phyloP scores from a whole-genome alignment of 2,329 filamentous ascomycete species.

The Ascocoryne sarcoides region DNA sequence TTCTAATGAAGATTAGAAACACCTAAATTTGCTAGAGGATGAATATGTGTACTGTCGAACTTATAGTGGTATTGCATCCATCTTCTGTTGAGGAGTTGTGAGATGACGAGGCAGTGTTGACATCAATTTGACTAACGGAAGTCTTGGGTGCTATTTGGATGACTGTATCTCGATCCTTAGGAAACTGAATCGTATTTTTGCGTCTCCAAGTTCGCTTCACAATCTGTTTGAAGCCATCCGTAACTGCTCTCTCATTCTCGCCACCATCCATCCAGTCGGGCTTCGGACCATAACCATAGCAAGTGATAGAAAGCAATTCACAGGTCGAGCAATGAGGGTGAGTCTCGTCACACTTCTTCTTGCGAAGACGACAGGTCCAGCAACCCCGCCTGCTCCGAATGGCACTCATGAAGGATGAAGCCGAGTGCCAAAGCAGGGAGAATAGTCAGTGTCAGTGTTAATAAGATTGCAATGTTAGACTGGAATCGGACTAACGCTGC shows the following conservation, averaged over 20 bases:
- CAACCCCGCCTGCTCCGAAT: slow-evolving; percentile 31
- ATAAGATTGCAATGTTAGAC: too few relatives aligned
- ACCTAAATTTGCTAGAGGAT: not conserved
- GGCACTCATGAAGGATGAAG: not conserved
- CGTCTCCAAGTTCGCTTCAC: slow-evolving; percentile 38
- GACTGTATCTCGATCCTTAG: slow-evolving; percentile 5
- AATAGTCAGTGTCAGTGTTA: too few relatives aligned
- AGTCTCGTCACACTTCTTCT: slow-evolving; percentile 59
- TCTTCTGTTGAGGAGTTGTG: not conserved
- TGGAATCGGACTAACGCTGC: too few relatives aligned
- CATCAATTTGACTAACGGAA: slow-evolving; percentile 1
- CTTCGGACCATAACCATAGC: slow-evolving; percentile 38
- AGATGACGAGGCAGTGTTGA: too few relatives aligned
- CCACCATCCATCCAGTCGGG: slow-evolving; percentile 30
- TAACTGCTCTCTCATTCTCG: slow-evolving; percentile 37
- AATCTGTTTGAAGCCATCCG: slow-evolving; percentile 45
- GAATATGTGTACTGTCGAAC: not conserved
- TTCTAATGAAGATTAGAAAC: not conserved
- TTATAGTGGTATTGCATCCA: not conserved
- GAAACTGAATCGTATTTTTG: slow-evolving; percentile 30
- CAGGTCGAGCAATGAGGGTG: slow-evolving; percentile 51
- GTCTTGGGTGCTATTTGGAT: slow-evolving; percentile 15
- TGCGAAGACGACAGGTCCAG: slow-evolving; percentile 55
- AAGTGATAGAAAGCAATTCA: slow-evolving; percentile 47
- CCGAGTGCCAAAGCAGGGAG: not conserved